These are phyloP conservation scores for Fusarium sp. DNA, from an alignment of 2,329 filamentous ascomycete species.

Conservation along the genomic window DNA sequence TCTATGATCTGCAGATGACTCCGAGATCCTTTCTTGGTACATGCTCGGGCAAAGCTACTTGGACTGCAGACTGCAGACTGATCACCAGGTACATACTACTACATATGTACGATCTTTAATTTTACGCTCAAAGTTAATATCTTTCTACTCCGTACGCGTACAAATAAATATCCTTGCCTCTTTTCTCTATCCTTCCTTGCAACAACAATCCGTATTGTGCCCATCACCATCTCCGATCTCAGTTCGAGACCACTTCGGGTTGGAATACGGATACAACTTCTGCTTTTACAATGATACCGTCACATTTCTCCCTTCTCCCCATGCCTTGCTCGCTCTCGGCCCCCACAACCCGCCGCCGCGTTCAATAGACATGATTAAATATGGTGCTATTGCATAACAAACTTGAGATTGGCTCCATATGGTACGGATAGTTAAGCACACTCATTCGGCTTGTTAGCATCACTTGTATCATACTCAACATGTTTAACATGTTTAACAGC, in stretches of 20 bases:
- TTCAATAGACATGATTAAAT: slow-evolving; percentile 28
- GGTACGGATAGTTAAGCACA: neutral
- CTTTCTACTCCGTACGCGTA: too few relatives aligned
- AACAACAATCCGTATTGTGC: slow-evolving; percentile 1
- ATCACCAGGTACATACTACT: neutral
- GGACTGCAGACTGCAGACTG: neutral
- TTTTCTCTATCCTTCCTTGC: too few relatives aligned
- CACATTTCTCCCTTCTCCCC: slow-evolving; percentile 21
- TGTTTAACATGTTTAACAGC: slow-evolving; percentile 11
- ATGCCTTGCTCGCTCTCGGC: slow-evolving; percentile 4
- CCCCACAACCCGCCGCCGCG: slow-evolving; percentile 22
- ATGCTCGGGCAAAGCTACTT: neutral
- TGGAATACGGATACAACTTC: slow-evolving; percentile 3
- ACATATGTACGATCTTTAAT: neutral
- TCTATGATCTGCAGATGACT: slow-evolving; percentile 31
- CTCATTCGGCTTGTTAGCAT: neutral
- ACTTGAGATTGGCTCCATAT: slow-evolving; percentile 15
- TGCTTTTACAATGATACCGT: slow-evolving; percentile 27
- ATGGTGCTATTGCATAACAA: slow-evolving; percentile 24
- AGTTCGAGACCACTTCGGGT: slow-evolving; percentile 13
- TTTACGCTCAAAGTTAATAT: neutral
- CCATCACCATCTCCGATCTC: slow-evolving; percentile 14
- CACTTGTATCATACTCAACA: neutral
- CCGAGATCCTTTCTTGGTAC: slow-evolving; percentile 23
- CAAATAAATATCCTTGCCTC: too few relatives aligned